phyloP scores from a whole-genome alignment of 257 asterid species.

The Buddleja alternifolia region DNA sequence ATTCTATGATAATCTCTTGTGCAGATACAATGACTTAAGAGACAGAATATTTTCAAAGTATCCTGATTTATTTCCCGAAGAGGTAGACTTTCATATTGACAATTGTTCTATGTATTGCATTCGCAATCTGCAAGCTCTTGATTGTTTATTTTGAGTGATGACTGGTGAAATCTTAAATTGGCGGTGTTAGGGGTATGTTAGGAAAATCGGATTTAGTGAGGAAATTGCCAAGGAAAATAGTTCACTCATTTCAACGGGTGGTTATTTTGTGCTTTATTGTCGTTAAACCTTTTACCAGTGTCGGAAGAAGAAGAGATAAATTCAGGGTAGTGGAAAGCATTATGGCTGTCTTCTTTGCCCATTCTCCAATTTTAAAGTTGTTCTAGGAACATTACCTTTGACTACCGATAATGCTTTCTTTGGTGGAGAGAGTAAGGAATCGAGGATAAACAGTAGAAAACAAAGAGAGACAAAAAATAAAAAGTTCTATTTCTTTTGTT shows the following conservation, averaged over 20 bases:
- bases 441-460: background rate
- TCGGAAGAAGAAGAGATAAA: background rate
- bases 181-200: background rate
- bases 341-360: background rate
- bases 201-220: background rate
- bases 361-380: background rate
- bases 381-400: background rate
- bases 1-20: conserved; percentile 29
- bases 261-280: too few relatives aligned
- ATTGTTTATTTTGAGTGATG: background rate
- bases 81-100: conserved; percentile 50
- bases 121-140: conserved; percentile 7
- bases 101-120: conserved; percentile 14
- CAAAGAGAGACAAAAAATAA: too few relatives aligned
- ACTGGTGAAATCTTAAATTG: background rate
- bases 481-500: too few relatives aligned
- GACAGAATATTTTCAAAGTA: conserved; percentile 76
- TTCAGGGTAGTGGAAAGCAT: background rate
- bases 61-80: conserved; percentile 85
- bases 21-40: conserved; percentile 81
- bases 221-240: background rate
- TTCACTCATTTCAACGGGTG: too few relatives aligned
- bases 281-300: background rate
- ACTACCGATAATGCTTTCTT: background rate
- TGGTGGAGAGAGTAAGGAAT: background rate